Conservation (phyloP, 805 yeast species). For the Candida germanica region DNA sequence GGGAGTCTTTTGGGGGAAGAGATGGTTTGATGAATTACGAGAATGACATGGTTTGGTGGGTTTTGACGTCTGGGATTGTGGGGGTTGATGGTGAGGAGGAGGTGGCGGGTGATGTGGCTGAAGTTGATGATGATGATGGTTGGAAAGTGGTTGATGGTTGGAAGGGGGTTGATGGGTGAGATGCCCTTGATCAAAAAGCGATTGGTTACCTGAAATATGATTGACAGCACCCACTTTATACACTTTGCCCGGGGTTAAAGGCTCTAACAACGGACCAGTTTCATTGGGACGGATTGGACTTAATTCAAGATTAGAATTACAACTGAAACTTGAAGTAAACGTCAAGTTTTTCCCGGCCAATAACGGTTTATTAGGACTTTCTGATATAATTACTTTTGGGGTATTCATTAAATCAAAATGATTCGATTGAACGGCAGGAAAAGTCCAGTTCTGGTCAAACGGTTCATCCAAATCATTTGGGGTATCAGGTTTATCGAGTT, state of each 20-base stretch:
- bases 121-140: neutral
- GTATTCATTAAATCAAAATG: slow-evolving; percentile 12
- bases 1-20: slow-evolving; percentile 26
- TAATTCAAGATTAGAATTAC: slow-evolving; percentile 60
- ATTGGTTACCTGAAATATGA: slow-evolving; percentile 5
- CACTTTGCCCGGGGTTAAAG: slow-evolving; percentile 51
- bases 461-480: slow-evolving; percentile 10
- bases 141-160: neutral
- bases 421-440: slow-evolving; percentile 6
- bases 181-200: neutral
- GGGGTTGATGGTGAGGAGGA: too few species aligned
- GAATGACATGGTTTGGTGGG: slow-evolving; percentile 3
- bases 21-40: slow-evolving; percentile 8
- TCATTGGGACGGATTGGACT: slow-evolving; percentile 57
- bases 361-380: slow-evolving; percentile 40
- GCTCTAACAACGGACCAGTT: slow-evolving; percentile 65
- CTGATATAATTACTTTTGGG: slow-evolving; percentile 24
- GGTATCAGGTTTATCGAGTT: neutral
- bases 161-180: slow-evolving; percentile 6
- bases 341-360: slow-evolving; percentile 43
- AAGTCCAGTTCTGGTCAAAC: slow-evolving; percentile 8
- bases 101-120: neutral
- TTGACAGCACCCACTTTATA: slow-evolving; percentile 15
- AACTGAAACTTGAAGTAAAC: slow-evolving; percentile 64
- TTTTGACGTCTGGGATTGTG: neutral